Percentiles rank a stretch among this genome's conserved stretches.
Conservation (phyloP, 2,329 filamentous ascomycete genomes). For the Plenodomus lindquistii region DNA sequence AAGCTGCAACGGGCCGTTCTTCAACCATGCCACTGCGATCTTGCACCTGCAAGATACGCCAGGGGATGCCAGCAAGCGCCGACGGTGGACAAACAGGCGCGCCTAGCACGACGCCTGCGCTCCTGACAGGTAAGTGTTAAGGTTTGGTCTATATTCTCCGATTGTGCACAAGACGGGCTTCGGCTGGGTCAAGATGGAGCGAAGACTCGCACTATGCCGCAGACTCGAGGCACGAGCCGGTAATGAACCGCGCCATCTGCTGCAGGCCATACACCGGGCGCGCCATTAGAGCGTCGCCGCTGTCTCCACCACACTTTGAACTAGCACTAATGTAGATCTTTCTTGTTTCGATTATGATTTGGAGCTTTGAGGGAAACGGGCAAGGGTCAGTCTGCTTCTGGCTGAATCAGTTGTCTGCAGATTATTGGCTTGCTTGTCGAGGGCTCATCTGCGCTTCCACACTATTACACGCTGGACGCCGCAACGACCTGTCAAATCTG, state of each 20-base stretch:
- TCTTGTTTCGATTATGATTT: conserved; percentile 38
- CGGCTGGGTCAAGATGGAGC: conserved; percentile 24
- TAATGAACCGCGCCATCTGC: conserved; percentile 35
- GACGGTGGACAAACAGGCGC: conserved; percentile 31
- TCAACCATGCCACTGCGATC: conserved; percentile 39
- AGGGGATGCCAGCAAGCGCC: conserved; percentile 34
- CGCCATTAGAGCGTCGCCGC: conserved; percentile 27
- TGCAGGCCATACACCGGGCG: conserved; percentile 24
- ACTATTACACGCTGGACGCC: conserved; percentile 26
- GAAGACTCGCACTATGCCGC: conserved; percentile 34
- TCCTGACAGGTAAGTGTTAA: conserved; percentile 44
- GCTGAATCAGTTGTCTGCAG: conserved; percentile 26
- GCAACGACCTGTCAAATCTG: conserved; percentile 38
- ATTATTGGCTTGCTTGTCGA: conserved; percentile 9
- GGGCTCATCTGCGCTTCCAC: conserved; percentile 26
- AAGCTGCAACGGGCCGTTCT: conserved; percentile 48
- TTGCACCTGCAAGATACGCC: conserved; percentile 30
- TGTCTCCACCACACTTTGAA: conserved; percentile 29
- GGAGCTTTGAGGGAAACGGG: conserved; percentile 36
- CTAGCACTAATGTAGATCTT: conserved; percentile 33
- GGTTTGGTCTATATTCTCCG: conserved; percentile 46
- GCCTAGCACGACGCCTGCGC: conserved; percentile 36
- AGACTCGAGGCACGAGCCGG: conserved; percentile 43
- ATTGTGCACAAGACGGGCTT: conserved; percentile 33
- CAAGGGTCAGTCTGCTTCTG: conserved; percentile 32